phyloP scores from a whole-genome alignment of 176 grass and related monocot genomes.

The Carex myosuroides region DNA sequence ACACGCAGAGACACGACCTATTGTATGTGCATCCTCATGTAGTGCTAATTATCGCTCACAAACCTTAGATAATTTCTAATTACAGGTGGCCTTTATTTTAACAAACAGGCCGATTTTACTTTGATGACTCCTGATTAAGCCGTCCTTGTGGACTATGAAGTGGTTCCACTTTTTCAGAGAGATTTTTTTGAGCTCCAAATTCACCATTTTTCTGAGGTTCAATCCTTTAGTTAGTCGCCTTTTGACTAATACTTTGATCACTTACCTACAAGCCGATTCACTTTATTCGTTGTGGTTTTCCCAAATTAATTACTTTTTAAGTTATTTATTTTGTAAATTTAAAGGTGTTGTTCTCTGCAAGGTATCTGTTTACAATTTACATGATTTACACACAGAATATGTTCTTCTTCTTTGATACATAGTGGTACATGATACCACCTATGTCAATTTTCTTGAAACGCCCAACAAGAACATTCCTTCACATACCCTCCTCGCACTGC shows the following conservation, averaged over 20 bases:
- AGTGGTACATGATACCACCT: no score
- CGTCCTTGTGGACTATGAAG: background rate
- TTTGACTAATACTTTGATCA: background rate
- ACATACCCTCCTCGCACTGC: no score
- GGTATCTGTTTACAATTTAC: background rate
- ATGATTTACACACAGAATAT: background rate
- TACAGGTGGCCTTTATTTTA: background rate
- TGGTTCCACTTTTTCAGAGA: background rate
- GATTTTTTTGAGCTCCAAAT: background rate
- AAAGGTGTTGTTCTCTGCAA: background rate
- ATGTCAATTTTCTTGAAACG: no score
- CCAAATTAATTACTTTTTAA: background rate
- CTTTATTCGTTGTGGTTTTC: background rate
- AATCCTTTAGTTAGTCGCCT: background rate
- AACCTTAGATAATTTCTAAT: background rate
- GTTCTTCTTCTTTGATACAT: no score
- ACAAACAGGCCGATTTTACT: background rate
- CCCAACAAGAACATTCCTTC: no score
- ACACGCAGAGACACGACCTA: background rate
- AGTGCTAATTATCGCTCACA: background rate
- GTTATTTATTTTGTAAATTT: background rate
- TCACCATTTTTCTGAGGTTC: background rate
- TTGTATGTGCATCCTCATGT: background rate
- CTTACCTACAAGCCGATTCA: background rate
- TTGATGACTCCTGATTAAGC: background rate